A percentile compares a stretch with the other conserved stretches of the same genome.
Conservation (phyloP, 2,329 filamentous ascomycete genomes). For the Pseudogymnoascus sp. region DNA sequence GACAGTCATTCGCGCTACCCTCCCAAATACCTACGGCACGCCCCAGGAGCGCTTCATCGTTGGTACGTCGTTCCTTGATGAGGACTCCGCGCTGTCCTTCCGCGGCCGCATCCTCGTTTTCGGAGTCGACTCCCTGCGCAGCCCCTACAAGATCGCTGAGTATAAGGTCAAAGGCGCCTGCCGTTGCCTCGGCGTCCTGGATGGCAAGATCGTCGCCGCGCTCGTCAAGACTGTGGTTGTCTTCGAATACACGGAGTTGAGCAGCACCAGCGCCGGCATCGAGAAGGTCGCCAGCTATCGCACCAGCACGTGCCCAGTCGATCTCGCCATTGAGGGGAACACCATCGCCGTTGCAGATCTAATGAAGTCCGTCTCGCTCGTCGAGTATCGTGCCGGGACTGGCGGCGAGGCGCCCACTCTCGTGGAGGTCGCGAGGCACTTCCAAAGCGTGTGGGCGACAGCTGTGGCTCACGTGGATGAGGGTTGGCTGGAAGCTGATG, state of each 20-base stretch:
- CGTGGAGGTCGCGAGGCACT: conserved; percentile 69
- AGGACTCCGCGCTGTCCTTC: conserved; percentile 40
- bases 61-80: conserved; percentile 70
- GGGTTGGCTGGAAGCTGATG: conserved; percentile 76
- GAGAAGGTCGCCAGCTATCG: conserved; percentile 68
- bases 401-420: conserved; percentile 54
- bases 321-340: conserved; percentile 64
- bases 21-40: conserved; percentile 51
- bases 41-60: conserved; percentile 76
- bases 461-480: conserved; percentile 64
- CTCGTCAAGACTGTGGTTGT: conserved; percentile 77
- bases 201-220: conserved; percentile 72
- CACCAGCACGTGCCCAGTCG: conserved; percentile 75
- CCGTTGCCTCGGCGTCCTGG: conserved; percentile 65
- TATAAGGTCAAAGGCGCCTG: conserved; percentile 70
- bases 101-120: conserved; percentile 76
- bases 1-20: conserved; percentile 67
- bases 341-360: conserved; percentile 80
- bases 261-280: conserved; percentile 48
- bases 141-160: conserved; percentile 63
- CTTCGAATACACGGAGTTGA: conserved; percentile 48
- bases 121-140: conserved; percentile 68
- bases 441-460: conserved; percentile 74
- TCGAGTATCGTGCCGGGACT: conserved; percentile 58
- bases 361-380: conserved; percentile 82